Evolutionary conservation across 768 basidiomycete species (phyloP).

Genomic region (Tylopilus sp.): DNA sequence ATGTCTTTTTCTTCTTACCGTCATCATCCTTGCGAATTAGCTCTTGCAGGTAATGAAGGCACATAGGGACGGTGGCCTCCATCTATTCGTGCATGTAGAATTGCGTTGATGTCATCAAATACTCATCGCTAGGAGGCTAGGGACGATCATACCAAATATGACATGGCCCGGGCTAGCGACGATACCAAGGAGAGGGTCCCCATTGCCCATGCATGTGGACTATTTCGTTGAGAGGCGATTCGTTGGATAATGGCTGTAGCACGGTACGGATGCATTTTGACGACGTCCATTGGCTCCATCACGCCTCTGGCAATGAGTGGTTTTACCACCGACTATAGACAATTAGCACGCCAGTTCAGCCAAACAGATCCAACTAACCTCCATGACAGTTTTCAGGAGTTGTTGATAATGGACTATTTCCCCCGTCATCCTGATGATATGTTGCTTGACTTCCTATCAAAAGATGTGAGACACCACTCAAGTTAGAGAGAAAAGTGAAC

Average conservation of each 20-base stretch:
- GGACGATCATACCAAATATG: constrained; percentile 65
- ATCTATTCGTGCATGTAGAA: constrained; percentile 51
- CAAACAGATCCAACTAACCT: constrained; percentile 42
- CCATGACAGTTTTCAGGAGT: constrained; percentile 68
- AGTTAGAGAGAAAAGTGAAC: constrained; percentile 35
- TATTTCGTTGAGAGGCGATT: constrained; percentile 35
- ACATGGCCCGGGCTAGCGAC: constrained; percentile 76
- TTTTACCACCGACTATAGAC: constrained; percentile 33
- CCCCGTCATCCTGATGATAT: constrained; percentile 70
- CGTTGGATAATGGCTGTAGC: constrained; percentile 43
- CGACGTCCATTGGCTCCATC: constrained; percentile 52
- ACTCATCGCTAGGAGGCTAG: background rate
- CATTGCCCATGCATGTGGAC: constrained; percentile 45
- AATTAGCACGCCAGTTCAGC: constrained; percentile 3
- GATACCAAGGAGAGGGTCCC: constrained; percentile 49
- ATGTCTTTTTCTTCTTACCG: constrained; percentile 35
- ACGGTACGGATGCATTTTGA: constrained; percentile 63
- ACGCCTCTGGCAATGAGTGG: constrained; percentile 37
- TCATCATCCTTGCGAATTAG: constrained; percentile 38
- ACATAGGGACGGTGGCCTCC: constrained; percentile 80
- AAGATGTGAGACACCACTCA: background rate
- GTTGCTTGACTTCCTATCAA: constrained; percentile 65
- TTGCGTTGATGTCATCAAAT: no score
- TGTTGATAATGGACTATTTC: constrained; percentile 65
- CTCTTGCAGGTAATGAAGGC: constrained; percentile 59